phyloP scores from a whole-genome alignment of 805 yeast genomes.

The Zygosaccharomyces gambellarensis region DNA sequence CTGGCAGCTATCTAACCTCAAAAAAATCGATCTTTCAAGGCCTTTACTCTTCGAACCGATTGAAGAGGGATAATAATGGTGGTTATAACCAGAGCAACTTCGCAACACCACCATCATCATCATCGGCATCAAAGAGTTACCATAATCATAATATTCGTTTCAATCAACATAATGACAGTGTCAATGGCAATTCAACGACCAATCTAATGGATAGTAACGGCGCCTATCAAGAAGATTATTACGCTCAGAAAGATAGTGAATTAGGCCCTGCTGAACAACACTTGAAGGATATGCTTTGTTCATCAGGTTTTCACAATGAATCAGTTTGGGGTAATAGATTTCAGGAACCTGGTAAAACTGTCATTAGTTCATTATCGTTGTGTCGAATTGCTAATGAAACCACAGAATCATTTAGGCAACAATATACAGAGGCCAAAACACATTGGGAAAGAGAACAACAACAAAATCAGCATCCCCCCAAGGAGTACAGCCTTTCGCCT shows the following conservation, averaged over 20 bases:
- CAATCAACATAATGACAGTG: background rate
- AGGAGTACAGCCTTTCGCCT: conserved; percentile 1
- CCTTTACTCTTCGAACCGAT: conserved; percentile 40
- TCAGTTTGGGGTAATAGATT: conserved; percentile 86
- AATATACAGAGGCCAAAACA: conserved; percentile 19
- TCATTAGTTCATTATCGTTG: conserved; percentile 63
- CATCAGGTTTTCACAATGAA: conserved; percentile 68
- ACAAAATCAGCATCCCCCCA: background rate
- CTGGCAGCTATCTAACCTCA: conserved; percentile 59
- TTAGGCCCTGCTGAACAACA: conserved; percentile 92
- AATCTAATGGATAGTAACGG: background rate
- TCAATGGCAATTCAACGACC: background rate
- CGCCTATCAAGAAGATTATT: conserved; percentile 38
- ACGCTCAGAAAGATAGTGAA: conserved; percentile 22
- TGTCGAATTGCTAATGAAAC: conserved; percentile 40
- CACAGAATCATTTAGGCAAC: conserved; percentile 31
- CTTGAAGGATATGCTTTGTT: conserved; percentile 87
- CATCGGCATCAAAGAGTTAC: conserved; percentile 5
- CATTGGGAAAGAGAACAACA: conserved; percentile 24
- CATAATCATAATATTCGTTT: no score
- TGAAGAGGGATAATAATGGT: conserved; percentile 11
- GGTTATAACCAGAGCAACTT: no score
- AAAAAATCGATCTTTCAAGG: conserved; percentile 73
- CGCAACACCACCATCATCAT: background rate
- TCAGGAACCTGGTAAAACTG: conserved; percentile 82